Percentiles rank a stretch among this genome's conserved stretches.
Conservation (phyloP, 2,329 filamentous ascomycete species). For the Cordyceps militaris region DNA sequence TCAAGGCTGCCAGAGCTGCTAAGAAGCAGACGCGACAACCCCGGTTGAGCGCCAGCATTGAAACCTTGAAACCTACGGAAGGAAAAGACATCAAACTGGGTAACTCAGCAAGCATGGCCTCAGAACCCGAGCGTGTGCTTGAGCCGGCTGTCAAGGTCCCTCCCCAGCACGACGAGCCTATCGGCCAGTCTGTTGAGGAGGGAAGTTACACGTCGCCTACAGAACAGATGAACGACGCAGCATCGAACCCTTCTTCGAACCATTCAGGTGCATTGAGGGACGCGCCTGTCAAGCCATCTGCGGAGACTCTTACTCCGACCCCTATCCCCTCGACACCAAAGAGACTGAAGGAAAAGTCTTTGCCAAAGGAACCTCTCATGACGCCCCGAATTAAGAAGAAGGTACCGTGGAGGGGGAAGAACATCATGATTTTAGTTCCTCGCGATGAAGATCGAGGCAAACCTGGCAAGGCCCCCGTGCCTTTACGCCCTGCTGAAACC, state of each 20-base stretch:
- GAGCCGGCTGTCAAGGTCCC: conserved; percentile 18
- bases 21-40: conserved; percentile 31
- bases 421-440: conserved; percentile 63
- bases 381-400: conserved; percentile 62
- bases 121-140: conserved; percentile 22
- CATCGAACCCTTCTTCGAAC: conserved; percentile 21
- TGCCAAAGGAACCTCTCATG: conserved; percentile 33
- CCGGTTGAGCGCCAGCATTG: conserved; percentile 46
- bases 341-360: conserved; percentile 28
- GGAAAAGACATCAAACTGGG: conserved; percentile 22
- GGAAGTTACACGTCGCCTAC: not conserved
- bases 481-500: conserved; percentile 49
- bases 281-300: conserved; percentile 16
- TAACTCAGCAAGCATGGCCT: conserved; percentile 27
- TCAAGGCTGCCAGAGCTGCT: conserved; percentile 30
- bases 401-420: conserved; percentile 68
- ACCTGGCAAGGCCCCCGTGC: conserved; percentile 44
- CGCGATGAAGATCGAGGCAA: conserved; percentile 59
- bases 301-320: conserved; percentile 18
- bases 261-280: not conserved
- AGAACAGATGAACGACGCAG: not conserved
- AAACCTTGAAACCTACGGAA: conserved; percentile 42
- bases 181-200: conserved; percentile 1
- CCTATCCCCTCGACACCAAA: conserved; percentile 29
- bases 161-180: conserved; percentile 5